These are phyloP conservation scores for Cymbidium sinense DNA, from an alignment of 106 monocot genomes.

Conservation along the genomic window DNA sequence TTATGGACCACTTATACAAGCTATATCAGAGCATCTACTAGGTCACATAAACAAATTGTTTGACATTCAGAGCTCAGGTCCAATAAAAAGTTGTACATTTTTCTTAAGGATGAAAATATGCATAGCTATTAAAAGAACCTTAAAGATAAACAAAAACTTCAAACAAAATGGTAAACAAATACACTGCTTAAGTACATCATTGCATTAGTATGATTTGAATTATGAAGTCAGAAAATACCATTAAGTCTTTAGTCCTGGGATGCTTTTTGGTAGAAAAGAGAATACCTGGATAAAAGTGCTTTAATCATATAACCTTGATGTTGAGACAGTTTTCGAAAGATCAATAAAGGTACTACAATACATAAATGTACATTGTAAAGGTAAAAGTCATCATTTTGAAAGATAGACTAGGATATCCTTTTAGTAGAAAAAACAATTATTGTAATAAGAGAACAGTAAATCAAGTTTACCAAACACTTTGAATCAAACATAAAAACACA, in stretches of 20 bases:
- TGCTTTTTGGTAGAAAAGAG: conserved; percentile 95
- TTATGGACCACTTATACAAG: too few species aligned
- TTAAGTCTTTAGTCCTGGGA: conserved; percentile 81
- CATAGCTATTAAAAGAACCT: neutral
- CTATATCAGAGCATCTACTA: too few species aligned
- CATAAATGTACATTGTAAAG: neutral
- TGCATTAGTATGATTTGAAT: neutral
- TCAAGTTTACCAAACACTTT: neutral
- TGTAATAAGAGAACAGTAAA: neutral
- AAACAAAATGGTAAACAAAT: neutral
- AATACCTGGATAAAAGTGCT: conserved; percentile 43
- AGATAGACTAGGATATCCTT: neutral
- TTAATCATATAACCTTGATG: neutral
- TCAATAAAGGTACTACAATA: neutral
- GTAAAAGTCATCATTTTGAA: neutral
- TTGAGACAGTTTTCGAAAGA: neutral
- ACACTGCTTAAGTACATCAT: neutral
- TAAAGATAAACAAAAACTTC: neutral
- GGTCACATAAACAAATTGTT: too few species aligned
- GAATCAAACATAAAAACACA: neutral
- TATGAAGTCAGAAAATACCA: conserved; percentile 34
- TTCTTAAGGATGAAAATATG: neutral
- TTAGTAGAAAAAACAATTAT: neutral
- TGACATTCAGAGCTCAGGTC: neutral
- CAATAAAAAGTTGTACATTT: neutral